A percentile compares a stretch with the other conserved stretches of the same genome.
phyloP scores from a whole-genome alignment of 202 grass and related monocot species.

The Carex sylvatica region DNA sequence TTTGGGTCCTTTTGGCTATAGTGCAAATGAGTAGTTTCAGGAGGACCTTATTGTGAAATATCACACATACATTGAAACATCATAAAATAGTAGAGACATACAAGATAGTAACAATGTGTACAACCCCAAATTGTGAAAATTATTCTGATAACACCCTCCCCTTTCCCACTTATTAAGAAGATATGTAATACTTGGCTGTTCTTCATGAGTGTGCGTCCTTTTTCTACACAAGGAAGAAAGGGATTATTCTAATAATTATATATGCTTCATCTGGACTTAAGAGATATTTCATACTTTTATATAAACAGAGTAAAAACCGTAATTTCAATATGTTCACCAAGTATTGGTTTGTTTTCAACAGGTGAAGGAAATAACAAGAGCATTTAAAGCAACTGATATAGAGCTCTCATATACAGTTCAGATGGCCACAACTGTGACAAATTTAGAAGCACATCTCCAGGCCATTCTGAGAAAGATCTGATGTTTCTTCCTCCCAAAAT shows the following conservation, averaged over 20 bases:
- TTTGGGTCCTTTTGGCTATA: not conserved
- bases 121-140: not conserved
- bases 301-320: not conserved
- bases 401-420: conserved; percentile 73
- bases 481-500: not conserved
- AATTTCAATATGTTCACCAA: not conserved
- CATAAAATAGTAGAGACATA: not conserved
- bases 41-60: not conserved
- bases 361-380: conserved; percentile 83
- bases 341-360: conserved; percentile 22
- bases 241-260: not conserved
- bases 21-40: not conserved
- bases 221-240: not conserved
- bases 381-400: conserved; percentile 47
- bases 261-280: not conserved
- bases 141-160: not conserved
- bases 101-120: not conserved
- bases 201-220: not conserved
- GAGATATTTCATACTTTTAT: not conserved
- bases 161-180: too few relatives aligned
- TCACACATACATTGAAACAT: not conserved
- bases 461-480: conserved; percentile 69
- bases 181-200: not conserved
- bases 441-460: conserved; percentile 67
- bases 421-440: conserved; percentile 61